A percentile compares a stretch with the other conserved stretches of the same genome.
phyloP scores from a whole-genome alignment of 352 stramenopile genomes.

The Globisporangium polare region DNA sequence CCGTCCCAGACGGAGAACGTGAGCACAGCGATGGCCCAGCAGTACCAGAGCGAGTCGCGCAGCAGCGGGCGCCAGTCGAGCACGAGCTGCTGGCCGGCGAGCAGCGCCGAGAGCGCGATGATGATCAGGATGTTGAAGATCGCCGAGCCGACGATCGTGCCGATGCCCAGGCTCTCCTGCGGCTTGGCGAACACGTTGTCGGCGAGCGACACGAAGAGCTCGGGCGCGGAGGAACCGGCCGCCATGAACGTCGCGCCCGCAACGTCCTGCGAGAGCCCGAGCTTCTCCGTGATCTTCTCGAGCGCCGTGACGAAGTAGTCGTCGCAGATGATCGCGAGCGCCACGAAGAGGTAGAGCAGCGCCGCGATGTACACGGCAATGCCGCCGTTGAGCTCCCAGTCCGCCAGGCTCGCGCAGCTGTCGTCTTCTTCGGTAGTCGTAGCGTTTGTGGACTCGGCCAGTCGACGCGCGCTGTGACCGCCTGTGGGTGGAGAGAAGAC shows the following conservation, averaged over 20 bases:
- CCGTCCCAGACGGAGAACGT: conserved; percentile 60
- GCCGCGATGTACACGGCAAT: conserved; percentile 57
- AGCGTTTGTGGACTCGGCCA: conserved; percentile 19
- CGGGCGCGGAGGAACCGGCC: conserved; percentile 71
- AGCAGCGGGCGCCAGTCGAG: conserved; percentile 78
- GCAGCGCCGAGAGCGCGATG: conserved; percentile 70
- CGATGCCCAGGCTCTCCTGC: conserved; percentile 58
- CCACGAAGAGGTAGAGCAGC: conserved; percentile 79
- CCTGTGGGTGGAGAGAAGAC: not conserved
- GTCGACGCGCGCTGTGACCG: not conserved
- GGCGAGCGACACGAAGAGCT: conserved; percentile 75
- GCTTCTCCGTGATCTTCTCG: conserved; percentile 64
- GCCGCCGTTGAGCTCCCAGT: conserved; percentile 53
- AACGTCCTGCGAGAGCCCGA: conserved; percentile 69
- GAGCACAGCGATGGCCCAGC: conserved; percentile 50
- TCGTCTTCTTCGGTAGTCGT: conserved; percentile 16
- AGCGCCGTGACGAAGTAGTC: conserved; percentile 85
- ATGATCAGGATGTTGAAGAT: conserved; percentile 90
- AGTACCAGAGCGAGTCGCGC: conserved; percentile 81
- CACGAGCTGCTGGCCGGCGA: conserved; percentile 53
- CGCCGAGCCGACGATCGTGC: conserved; percentile 82
- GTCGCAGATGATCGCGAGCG: conserved; percentile 86
- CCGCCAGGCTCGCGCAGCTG: conserved; percentile 28
- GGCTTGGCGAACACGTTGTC: conserved; percentile 78
- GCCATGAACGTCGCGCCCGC: conserved; percentile 85